These are phyloP conservation scores for Orbilia javanica DNA, from an alignment of 2,329 filamentous ascomycete species.

Conservation along the genomic window DNA sequence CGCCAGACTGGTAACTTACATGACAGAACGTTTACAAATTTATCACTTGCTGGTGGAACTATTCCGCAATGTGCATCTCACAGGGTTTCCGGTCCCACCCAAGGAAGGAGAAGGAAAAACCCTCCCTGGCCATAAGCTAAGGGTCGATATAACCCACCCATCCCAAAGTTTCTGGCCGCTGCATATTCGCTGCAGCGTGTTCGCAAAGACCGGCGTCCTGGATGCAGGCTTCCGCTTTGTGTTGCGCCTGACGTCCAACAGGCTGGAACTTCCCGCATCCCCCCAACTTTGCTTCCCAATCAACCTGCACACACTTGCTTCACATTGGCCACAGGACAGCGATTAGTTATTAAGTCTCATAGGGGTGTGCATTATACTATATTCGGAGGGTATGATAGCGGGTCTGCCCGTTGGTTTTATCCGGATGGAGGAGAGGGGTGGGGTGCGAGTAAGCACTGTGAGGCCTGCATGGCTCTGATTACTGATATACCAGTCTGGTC, in stretches of 20 bases:
- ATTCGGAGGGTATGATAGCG: slow-evolving; percentile 29
- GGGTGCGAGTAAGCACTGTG: background rate
- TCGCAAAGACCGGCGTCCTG: slow-evolving; percentile 6
- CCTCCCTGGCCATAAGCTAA: no score
- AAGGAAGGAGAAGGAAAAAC: background rate
- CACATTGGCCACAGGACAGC: slow-evolving; percentile 5
- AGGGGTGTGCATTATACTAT: slow-evolving; percentile 24
- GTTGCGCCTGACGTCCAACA: slow-evolving; percentile 19
- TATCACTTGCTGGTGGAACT: slow-evolving; percentile 23
- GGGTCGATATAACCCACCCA: slow-evolving; percentile 16
- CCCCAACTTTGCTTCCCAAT: slow-evolving; percentile 1
- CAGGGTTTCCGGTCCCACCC: slow-evolving; percentile 30
- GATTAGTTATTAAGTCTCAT: slow-evolving; percentile 41
- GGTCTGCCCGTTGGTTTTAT: slow-evolving; percentile 23
- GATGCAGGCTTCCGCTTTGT: slow-evolving; percentile 21
- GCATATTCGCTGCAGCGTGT: slow-evolving; percentile 23
- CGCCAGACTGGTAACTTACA: background rate
- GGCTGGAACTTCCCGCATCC: slow-evolving; percentile 6
- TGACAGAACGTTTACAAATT: background rate
- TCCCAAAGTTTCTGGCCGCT: background rate
- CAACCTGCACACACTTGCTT: background rate
- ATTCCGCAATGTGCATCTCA: slow-evolving; percentile 31
- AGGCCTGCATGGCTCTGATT: slow-evolving; percentile 31
- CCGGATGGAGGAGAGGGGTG: background rate
- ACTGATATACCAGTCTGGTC: slow-evolving; percentile 22